Conservation (phyloP, 1,284 basidiomycete species). For the Cutaneotrichosporon sp. region DNA sequence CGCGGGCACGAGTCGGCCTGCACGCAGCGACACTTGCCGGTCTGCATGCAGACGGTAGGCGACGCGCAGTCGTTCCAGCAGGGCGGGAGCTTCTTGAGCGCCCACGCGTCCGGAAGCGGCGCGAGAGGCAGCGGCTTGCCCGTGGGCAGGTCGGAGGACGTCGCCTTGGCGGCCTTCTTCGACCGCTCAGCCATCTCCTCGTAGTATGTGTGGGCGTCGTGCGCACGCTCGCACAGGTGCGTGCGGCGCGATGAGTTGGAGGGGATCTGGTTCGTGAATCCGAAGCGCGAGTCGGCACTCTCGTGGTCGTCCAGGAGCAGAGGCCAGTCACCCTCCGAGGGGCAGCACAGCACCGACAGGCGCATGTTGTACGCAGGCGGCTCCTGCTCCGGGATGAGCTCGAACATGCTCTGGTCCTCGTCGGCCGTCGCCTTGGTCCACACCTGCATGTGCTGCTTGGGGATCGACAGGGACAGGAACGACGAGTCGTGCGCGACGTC, state of each 20-base stretch:
- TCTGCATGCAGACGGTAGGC: slow-evolving; percentile 53
- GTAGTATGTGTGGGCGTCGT: slow-evolving; percentile 34
- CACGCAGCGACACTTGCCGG: slow-evolving; percentile 52
- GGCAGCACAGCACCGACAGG: slow-evolving; percentile 51
- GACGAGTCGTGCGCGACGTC: slow-evolving; percentile 42
- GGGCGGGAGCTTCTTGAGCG: slow-evolving; percentile 41
- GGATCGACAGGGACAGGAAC: slow-evolving; percentile 38
- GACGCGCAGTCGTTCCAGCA: slow-evolving; percentile 54
- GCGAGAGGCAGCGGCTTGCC: background rate
- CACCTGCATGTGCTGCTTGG: slow-evolving; percentile 36
- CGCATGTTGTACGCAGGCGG: slow-evolving; percentile 40
- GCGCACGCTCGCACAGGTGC: slow-evolving; percentile 43
- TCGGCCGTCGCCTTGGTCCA: slow-evolving; percentile 20
- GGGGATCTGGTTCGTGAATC: slow-evolving; percentile 46
- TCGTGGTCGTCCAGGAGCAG: slow-evolving; percentile 52
- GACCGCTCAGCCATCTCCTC: slow-evolving; percentile 11
- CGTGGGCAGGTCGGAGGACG: background rate
- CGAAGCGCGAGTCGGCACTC: slow-evolving; percentile 48
- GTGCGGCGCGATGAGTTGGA: slow-evolving; percentile 47
- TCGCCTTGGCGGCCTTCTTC: slow-evolving; percentile 3
- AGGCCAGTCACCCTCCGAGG: slow-evolving; percentile 50
- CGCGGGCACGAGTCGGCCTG: slow-evolving; percentile 46
- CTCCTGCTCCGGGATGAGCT: background rate
- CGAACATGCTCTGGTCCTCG: slow-evolving; percentile 12
- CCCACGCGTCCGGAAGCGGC: slow-evolving; percentile 41